Conservation (phyloP, 2,329 filamentous ascomycete genomes). For the Fusarium chaquense region DNA sequence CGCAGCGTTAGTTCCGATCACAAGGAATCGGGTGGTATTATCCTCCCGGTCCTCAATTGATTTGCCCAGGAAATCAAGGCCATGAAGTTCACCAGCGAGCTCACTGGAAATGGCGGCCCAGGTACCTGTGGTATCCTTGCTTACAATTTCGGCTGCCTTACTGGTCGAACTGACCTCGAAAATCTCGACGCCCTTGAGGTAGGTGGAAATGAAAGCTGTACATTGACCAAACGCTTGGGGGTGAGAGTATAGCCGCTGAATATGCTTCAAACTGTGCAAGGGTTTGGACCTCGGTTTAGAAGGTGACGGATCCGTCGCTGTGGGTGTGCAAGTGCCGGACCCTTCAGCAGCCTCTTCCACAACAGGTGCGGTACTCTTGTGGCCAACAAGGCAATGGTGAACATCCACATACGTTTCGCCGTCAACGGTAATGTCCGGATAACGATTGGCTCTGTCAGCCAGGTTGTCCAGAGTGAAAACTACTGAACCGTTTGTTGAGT, state of each 20-base stretch:
- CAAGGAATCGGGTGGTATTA: constrained; percentile 84
- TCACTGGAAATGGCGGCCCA: constrained; percentile 83
- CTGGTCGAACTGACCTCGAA: constrained; percentile 89
- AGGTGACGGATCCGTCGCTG: constrained; percentile 58
- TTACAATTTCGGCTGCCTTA: constrained; percentile 82
- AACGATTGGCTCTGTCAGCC: constrained; percentile 75
- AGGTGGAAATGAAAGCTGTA: constrained; percentile 75
- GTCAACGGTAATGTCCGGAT: constrained; percentile 78
- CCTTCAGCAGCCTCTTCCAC: constrained; percentile 49
- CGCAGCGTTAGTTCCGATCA: constrained; percentile 62
- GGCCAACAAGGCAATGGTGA: constrained; percentile 85
- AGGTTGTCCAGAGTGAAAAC: constrained; percentile 91
- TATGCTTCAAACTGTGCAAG: constrained; percentile 65
- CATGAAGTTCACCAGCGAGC: constrained; percentile 76
- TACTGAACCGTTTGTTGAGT: constrained; percentile 94
- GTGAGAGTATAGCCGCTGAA: constrained; percentile 88
- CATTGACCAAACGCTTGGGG: constrained; percentile 97
- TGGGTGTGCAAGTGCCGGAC: constrained; percentile 65
- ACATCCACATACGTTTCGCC: constrained; percentile 89
- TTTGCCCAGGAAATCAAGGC: constrained; percentile 75
- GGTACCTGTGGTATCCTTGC: constrained; percentile 66
- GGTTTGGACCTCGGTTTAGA: constrained; percentile 62
- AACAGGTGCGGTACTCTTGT: constrained; percentile 45
- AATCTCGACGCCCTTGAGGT: constrained; percentile 80
- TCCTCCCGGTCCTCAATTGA: constrained; percentile 79